These are phyloP conservation scores for Bipolaris cookei DNA, from an alignment of 2,329 filamentous ascomycete species.

Conservation along the genomic window DNA sequence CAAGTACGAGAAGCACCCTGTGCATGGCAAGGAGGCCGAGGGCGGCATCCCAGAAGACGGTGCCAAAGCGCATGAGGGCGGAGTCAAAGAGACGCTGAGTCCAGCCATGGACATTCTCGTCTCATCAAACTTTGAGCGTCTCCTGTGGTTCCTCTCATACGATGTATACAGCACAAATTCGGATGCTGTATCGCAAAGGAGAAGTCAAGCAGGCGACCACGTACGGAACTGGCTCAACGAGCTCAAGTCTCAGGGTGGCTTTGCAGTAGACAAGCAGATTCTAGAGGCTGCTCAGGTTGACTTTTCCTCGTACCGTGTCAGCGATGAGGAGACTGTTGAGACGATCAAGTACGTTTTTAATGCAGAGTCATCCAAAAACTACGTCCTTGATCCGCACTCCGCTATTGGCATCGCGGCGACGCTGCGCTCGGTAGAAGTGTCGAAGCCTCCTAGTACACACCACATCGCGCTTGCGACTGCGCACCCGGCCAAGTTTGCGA, in stretches of 20 bases:
- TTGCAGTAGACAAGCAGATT: constrained; percentile 77
- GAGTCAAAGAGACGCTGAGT: constrained; percentile 88
- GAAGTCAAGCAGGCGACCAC: constrained; percentile 68
- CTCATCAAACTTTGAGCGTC: constrained; percentile 92
- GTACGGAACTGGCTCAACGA: constrained; percentile 79
- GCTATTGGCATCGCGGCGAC: constrained; percentile 85
- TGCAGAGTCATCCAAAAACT: constrained; percentile 59
- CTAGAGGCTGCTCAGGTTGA: constrained; percentile 72
- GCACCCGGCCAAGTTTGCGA: constrained; percentile 92
- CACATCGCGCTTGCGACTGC: constrained; percentile 91
- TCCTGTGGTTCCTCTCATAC: constrained; percentile 91
- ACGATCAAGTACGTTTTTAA: constrained; percentile 57
- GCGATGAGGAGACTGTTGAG: constrained; percentile 58
- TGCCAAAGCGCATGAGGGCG: constrained; percentile 67
- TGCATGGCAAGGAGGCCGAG: constrained; percentile 63
- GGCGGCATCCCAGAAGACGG: constrained; percentile 63
- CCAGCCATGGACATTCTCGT: constrained; percentile 99
- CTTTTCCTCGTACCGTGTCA: constrained; percentile 80
- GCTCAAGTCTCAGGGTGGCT: constrained; percentile 81
- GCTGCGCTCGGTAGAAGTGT: constrained; percentile 67
- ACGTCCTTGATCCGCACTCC: constrained; percentile 91
- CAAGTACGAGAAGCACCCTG: constrained; percentile 83
- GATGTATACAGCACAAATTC: constrained; percentile 50
- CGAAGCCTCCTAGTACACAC: constrained; percentile 56
- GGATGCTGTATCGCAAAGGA: constrained; percentile 51